Base-by-base conservation (phyloP, 2,329 filamentous ascomycete genomes). In the Colletotrichum sp. region DNA sequence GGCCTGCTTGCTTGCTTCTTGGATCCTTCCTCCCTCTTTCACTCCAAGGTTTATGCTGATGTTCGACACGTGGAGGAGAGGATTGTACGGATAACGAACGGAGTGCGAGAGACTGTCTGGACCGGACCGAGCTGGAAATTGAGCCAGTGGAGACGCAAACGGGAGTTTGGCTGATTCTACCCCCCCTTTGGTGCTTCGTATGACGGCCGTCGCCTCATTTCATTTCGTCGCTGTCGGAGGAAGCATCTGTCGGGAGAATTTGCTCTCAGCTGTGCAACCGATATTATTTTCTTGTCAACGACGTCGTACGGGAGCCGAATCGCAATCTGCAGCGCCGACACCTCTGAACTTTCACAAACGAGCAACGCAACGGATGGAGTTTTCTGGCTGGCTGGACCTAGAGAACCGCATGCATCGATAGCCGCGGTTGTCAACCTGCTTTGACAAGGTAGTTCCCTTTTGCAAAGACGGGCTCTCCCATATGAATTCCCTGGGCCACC, bases 361-460 rank as follows among this genome's bases (percentile, higher is more conserved):
- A 68, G 18, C 30, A 67, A 52, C 44, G 21, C 44, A 64, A 36
- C 62, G 75, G 55, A 77, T 77, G 75, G 68, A 77, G 59, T 36
- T 36, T 73, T 60, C 68, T 44, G 63, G 69, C 57, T 55, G 26
- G 59, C 32, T 65, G 67, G 64, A 49, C 69, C 52, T 34, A 34
- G 67, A 70, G 55, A 65, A 72, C 69, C 73, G 75, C 49, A 75
- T 76, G 72, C 72, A 72, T 77, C 68, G 65, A 76, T 77, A 77
- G 64, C 72, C 64, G 57, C 36, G 68, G 64, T 69, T 60, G 57
- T 70, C 66, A 49, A 63, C 65, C 49, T 66, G 59, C 65, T 57
- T 65, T 65, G 73, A 77, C 76, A 70, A 77, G 76, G 76, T 77
- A 77, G 55, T 72, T 69, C 76, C 71, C 74, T 70, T 67, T 49